Base-by-base conservation (phyloP, 768 basidiomycete species). In the Lactarius akahatsu region DNA sequence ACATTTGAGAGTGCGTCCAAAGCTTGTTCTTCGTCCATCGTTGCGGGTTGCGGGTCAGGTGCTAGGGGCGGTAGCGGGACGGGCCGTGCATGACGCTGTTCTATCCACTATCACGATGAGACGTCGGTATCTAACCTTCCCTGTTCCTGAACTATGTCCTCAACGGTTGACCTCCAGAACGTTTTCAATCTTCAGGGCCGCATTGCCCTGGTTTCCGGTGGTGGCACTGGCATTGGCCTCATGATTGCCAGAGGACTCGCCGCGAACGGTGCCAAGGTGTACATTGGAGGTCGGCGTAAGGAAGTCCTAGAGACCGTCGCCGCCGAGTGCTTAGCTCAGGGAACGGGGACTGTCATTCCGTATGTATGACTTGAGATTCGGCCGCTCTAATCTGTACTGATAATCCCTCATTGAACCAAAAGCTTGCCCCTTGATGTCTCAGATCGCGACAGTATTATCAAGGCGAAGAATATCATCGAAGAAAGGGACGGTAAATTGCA, bases 221-320 rank as follows among this genome's bases (percentile, higher is more conserved):
- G 71, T 4, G 72, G 71, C 15, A 71, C 71, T 2, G 72, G 72
- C 56, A 85, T 85, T 59, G 84, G 84, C 38, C 74, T 87, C 65
- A 86, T 87, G 84, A 91, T 91, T 63, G 79, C 90, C 10, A 80
- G 81, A 61, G 91, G 89, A 5, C 81, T 93, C 15, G 91, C 91
- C 18, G 81, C 86, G 34, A 89, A 87, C 71, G 90, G 91, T 1
- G 90, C 91, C 16, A 89, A 85, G 70, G 91, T 92, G 18, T 94
- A 93, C 72, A 90, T 93, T 71, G 87, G 86, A 3, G 88, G 89
- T 20, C 80, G 91, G 45, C 82, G 92, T 56, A 75, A 81, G 57
- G 84, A 87, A 5, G 85, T 90, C 3, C 80, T 94, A 26, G 80
- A 89, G 71, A 83, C 79, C 68, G 79, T 83, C 18, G 78, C 81